phyloP scores from a whole-genome alignment of 768 basidiomycete species.

The Lentinula raphanica region DNA sequence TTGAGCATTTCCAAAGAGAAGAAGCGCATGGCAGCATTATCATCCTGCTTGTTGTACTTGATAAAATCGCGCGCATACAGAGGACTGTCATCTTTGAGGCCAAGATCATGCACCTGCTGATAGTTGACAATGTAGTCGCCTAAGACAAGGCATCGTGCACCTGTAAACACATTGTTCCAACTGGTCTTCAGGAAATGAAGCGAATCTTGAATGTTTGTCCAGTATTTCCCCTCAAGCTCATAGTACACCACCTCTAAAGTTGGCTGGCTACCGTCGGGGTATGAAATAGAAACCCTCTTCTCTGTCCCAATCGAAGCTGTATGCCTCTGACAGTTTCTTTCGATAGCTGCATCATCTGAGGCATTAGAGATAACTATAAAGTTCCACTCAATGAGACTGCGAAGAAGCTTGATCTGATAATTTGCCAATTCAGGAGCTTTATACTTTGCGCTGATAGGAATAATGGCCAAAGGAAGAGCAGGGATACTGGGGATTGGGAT shows the following conservation, averaged over 20 bases:
- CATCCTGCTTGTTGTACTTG: conserved; percentile 30
- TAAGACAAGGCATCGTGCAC: conserved; percentile 22
- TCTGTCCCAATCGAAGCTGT: too few species aligned
- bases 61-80: conserved; percentile 26
- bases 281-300: too few species aligned
- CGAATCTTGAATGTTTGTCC: conserved; percentile 32
- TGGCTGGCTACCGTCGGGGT: too few species aligned
- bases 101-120: conserved; percentile 16
- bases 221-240: too few species aligned
- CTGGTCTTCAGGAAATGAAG: conserved; percentile 31
- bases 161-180: conserved; percentile 29
- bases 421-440: too few species aligned
- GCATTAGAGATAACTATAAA: not conserved
- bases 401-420: too few species aligned
- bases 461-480: too few species aligned
- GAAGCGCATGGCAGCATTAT: conserved; percentile 27
- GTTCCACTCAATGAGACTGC: not conserved
- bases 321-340: not conserved
- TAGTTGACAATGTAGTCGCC: conserved; percentile 18
- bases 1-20: conserved; percentile 24
- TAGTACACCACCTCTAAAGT: too few species aligned
- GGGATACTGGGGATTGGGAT: too few species aligned
- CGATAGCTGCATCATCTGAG: not conserved
- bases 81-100: conserved; percentile 12
- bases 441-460: too few species aligned